Evolutionary conservation across 257 asterid species (phyloP), one percentile per base, ranked within the genome.

Genomic region (Nicotiana sylvestris): DNA sequence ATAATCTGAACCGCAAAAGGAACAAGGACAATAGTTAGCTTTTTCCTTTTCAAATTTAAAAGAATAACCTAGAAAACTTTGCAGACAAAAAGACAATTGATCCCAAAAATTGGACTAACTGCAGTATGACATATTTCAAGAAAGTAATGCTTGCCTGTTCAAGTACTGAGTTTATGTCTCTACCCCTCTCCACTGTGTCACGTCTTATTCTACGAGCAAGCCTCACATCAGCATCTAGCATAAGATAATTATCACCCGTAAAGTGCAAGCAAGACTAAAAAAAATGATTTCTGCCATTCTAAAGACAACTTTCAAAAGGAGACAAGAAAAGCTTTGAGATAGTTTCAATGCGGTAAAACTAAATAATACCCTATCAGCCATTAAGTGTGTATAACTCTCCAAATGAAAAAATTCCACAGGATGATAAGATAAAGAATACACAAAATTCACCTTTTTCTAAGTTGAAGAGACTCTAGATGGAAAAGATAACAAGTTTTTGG

Each of bases 141-240:
- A 72, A 83, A 9, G 55, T 60, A 85, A 81, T 16, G 84, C 97
- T 90, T 88, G 92, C 99, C 97, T 91, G 97, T 87, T 92, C 98
- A 57, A 96, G 97, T 83, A 96, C 98, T 66, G 98, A 96, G 87
- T 92, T 92, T 84, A 96, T 78, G 86, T 96, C 99, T 91, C 99
- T 92, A 65, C 98, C 98, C 94, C 98, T 92, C 88, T 91, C 95
- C 82, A 93, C 98, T 56, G 95, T 93, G 87, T 96, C 99, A 77
- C 98, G 97, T 86, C 97, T 90, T 88, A 96, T 96, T 89, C 99
- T 88, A 87, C 98, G 98, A 89, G 98, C 98, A 90, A 94, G 98
- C 88, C 99, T 94, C 90, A 96, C 98, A 87, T 96, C 99, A 89
- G 99, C 96, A 93, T 86, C 90, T 88, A 46, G 84, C 81, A 87